These are phyloP conservation scores for Arthromyces matolae DNA, from an alignment of 768 basidiomycete genomes.

Conservation along the genomic window DNA sequence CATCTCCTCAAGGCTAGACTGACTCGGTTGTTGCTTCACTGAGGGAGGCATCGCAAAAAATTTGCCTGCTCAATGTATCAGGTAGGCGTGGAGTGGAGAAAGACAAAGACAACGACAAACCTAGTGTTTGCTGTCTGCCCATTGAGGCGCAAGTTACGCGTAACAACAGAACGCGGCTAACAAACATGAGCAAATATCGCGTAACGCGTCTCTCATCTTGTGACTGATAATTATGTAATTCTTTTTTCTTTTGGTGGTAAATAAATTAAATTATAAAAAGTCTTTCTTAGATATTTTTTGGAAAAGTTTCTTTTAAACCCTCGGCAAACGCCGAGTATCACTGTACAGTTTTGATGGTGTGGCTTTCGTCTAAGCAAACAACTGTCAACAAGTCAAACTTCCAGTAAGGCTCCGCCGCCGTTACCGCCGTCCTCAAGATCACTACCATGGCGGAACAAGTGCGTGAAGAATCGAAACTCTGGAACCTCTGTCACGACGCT, in stretches of 20 bases:
- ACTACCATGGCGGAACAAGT: slow-evolving; percentile 63
- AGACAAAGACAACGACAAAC: slow-evolving; percentile 29
- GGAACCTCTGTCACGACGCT: neutral
- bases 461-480: slow-evolving; percentile 14
- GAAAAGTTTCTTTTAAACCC: neutral
- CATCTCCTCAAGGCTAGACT: slow-evolving; percentile 74
- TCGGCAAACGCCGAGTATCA: slow-evolving; percentile 26
- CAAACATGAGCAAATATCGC: slow-evolving; percentile 47
- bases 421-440: slow-evolving; percentile 43
- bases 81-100: neutral
- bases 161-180: slow-evolving; percentile 31
- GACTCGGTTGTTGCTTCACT: slow-evolving; percentile 67
- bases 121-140: slow-evolving; percentile 73
- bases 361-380: slow-evolving; percentile 42
- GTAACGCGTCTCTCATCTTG: slow-evolving; percentile 25
- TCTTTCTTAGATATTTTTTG: no score
- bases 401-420: slow-evolving; percentile 24
- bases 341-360: slow-evolving; percentile 41
- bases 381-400: slow-evolving; percentile 37
- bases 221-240: neutral
- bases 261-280: no score
- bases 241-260: no score
- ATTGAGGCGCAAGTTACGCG: slow-evolving; percentile 35
- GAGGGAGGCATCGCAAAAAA: slow-evolving; percentile 75
- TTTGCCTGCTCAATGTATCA: slow-evolving; percentile 43